These are phyloP conservation scores for Leavenworthia alabamica DNA, from an alignment of 345 rosid genomes.

Conservation along the genomic window DNA sequence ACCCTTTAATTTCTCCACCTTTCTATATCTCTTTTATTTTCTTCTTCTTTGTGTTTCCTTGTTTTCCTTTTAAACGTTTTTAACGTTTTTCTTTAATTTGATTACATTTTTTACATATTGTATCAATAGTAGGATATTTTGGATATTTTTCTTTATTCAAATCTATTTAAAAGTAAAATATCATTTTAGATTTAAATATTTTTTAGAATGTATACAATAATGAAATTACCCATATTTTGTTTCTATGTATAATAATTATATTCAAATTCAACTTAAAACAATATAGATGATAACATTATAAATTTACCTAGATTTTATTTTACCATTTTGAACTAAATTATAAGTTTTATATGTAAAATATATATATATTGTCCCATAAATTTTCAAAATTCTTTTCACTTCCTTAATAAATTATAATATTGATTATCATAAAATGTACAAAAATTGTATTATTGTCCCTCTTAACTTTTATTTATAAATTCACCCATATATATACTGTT, in stretches of 20 bases:
- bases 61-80: background rate
- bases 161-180: background rate
- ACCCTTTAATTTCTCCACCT: constrained; percentile 22
- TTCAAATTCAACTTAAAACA: background rate
- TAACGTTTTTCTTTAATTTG: too few relatives aligned
- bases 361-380: too few relatives aligned
- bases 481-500: background rate
- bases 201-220: too few relatives aligned
- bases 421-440: too few relatives aligned
- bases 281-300: background rate
- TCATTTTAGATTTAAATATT: too few relatives aligned
- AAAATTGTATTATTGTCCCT: too few relatives aligned
- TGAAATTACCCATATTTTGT: background rate
- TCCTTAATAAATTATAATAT: too few relatives aligned
- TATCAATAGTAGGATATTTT: too few relatives aligned
- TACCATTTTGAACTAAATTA: background rate
- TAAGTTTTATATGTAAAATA: background rate
- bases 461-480: too few relatives aligned
- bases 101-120: too few relatives aligned
- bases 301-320: background rate
- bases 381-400: too few relatives aligned
- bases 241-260: background rate
- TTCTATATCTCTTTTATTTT: constrained; percentile 24
- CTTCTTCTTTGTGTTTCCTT: too few relatives aligned
- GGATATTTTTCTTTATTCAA: background rate